Percentiles rank a stretch among this genome's conserved stretches.
Conservation (phyloP, 2,329 filamentous ascomycete genomes). For the Colletotrichum viniferum region DNA sequence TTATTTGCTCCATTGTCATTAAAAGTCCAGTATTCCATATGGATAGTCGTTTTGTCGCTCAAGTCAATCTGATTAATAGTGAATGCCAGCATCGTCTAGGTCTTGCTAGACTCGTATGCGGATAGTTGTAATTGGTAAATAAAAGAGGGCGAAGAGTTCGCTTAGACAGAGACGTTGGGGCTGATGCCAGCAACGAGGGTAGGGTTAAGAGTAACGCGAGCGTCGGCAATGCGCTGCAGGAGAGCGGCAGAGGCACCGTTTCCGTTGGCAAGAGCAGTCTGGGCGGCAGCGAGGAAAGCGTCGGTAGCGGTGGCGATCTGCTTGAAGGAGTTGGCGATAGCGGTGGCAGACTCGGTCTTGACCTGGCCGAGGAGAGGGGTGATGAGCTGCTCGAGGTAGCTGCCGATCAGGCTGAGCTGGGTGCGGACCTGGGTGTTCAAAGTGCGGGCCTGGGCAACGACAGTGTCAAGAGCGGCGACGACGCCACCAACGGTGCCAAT, state of each 20-base stretch:
- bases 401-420: not conserved
- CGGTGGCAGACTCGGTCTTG: not conserved
- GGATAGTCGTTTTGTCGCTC: not conserved
- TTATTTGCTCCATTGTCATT: not conserved
- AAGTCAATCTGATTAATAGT: not conserved
- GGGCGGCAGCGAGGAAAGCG: not conserved
- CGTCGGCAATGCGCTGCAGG: not conserved
- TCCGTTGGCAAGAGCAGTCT: not conserved
- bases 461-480: not conserved
- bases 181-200: not conserved
- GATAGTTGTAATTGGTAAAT: not conserved
- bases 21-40: not conserved
- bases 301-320: not conserved
- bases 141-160: not conserved
- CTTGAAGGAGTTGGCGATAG: not conserved
- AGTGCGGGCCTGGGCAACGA: not conserved
- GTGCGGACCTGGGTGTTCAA: not conserved
- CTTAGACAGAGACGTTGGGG: not conserved
- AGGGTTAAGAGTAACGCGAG: not conserved
- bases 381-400: not conserved
- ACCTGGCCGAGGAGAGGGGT: not conserved
- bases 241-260: not conserved
- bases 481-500: not conserved
- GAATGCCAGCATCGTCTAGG: not conserved
- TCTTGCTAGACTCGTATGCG: not conserved